Evolutionary conservation across 345 rosid genomes (phyloP), one percentile per base, ranked within the genome.

Genomic region (Luvunga scandens): DNA sequence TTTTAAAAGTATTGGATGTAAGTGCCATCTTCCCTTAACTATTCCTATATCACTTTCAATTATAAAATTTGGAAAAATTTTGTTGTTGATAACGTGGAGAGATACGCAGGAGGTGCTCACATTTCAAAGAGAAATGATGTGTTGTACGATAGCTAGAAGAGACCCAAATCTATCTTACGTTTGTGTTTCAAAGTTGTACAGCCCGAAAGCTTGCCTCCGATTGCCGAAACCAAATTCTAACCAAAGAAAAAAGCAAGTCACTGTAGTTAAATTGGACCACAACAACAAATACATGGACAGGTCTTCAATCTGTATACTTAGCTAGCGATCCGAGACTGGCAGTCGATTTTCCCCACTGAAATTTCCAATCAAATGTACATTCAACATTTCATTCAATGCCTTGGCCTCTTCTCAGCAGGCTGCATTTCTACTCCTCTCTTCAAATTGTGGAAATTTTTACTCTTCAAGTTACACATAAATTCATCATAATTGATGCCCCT

Each of bases 341-440:
- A 67, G 10, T 67, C 24, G 55, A 67, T 39, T 25, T 42, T 57
- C 1, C 33, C 72, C 57, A 14, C 24, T 57, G 66, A 72, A 12
- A 72, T n/a, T 57, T 72, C 50, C 33, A 56, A 30, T n/a, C 33
- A 72, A 72, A 34, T 34, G 27, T n/a, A 7, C 65, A 72, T 72
- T 56, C 12, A 56, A n/a, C 18, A 34, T 21, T 68, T 42, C 21
- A 42, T 42, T 68, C 45, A 42, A 69, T 69, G 72, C 31, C 9
- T 33, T 42, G 30, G 56, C 34, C 72, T n/a, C 55, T 42, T 24
- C 25, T 42, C 31, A 42, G 55, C 57, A 42, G 36, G 42, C 72
- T 42, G 56, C 34, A 14, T 39, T 39, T 25, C 55, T 24, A 34
- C 12, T 24, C 25, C 45, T 56, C 50, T 34, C 48, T 12, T 34